Conservation (phyloP, 2,329 filamentous ascomycete genomes). For the Colletotrichum tanaceti region DNA sequence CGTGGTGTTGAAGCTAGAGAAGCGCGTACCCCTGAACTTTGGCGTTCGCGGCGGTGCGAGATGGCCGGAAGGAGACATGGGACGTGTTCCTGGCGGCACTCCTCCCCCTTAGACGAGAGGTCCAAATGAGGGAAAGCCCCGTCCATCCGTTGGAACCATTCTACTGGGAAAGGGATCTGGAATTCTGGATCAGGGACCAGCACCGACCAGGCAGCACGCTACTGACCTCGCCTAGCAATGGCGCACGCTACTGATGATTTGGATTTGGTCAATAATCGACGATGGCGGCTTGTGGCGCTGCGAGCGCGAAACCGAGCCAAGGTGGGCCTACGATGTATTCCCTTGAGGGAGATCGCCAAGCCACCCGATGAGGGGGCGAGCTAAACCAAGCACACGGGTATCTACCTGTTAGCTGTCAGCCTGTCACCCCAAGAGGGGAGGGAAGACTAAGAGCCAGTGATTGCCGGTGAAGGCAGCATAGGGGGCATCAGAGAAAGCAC, state of each 20-base stretch:
- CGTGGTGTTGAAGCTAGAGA: conserved; percentile 20
- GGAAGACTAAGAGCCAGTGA: conserved; percentile 2
- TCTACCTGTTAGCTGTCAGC: background rate
- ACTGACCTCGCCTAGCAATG: conserved; percentile 9
- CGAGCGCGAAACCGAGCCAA: background rate
- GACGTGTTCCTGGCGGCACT: conserved; percentile 6
- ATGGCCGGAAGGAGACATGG: conserved; percentile 29
- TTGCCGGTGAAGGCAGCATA: background rate
- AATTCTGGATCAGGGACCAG: conserved; percentile 1
- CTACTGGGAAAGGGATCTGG: conserved; percentile 13
- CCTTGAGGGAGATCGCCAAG: conserved; percentile 2
- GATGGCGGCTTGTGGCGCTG: conserved; percentile 8
- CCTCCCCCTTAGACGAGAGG: conserved; percentile 23
- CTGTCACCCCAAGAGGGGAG: background rate
- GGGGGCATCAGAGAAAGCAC: conserved; percentile 1
- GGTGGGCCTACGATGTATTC: background rate
- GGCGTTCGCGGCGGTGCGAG: background rate
- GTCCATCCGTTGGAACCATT: conserved; percentile 28
- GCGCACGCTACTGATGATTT: conserved; percentile 20
- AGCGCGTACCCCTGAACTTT: conserved; percentile 9
- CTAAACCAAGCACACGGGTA: background rate
- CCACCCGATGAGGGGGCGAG: background rate
- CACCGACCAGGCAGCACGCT: conserved; percentile 1
- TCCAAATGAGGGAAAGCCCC: conserved; percentile 19
- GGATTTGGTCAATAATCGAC: conserved; percentile 15